These are phyloP conservation scores for Rhododendron henanense DNA, from an alignment of 148 eudicot species.

Conservation along the genomic window DNA sequence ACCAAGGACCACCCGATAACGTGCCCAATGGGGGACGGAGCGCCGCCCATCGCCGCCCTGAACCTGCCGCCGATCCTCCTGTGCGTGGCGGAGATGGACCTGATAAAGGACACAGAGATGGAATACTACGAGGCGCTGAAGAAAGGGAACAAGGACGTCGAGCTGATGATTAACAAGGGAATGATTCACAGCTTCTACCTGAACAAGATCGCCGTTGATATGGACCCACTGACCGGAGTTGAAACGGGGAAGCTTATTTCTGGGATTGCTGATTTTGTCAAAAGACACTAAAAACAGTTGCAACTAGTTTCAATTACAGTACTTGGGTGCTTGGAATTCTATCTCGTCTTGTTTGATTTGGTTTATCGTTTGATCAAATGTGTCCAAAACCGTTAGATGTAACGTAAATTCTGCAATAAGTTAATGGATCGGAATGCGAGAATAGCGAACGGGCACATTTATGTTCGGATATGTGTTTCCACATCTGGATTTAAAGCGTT, in stretches of 20 bases:
- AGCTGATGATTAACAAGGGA: slow-evolving; percentile 37
- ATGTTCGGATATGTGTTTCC: too few species aligned
- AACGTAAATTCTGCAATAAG: too few species aligned
- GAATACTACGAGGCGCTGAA: slow-evolving; percentile 73
- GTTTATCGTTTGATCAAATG: too few species aligned
- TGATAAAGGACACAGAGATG: slow-evolving; percentile 72
- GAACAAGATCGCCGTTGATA: slow-evolving; percentile 62
- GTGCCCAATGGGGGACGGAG: slow-evolving; percentile 73
- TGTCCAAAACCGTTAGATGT: neutral
- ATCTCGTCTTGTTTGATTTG: neutral
- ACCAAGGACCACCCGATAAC: slow-evolving; percentile 73
- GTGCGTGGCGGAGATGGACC: slow-evolving; percentile 71
- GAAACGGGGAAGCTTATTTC: slow-evolving; percentile 40
- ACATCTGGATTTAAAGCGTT: too few species aligned
- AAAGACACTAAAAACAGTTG: slow-evolving; percentile 26
- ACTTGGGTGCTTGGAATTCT: neutral
- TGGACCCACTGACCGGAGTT: slow-evolving; percentile 38
- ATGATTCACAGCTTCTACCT: slow-evolving; percentile 74
- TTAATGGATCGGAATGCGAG: too few species aligned
- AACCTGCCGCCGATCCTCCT: slow-evolving; percentile 52
- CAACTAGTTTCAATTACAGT: neutral
- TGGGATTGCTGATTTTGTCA: slow-evolving; percentile 48
- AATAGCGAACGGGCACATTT: too few species aligned
- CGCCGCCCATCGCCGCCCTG: slow-evolving; percentile 40
- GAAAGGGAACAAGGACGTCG: slow-evolving; percentile 50